Conservation (phyloP, 371 early-diverging fungal species). For the Chytridium lagenaria region DNA sequence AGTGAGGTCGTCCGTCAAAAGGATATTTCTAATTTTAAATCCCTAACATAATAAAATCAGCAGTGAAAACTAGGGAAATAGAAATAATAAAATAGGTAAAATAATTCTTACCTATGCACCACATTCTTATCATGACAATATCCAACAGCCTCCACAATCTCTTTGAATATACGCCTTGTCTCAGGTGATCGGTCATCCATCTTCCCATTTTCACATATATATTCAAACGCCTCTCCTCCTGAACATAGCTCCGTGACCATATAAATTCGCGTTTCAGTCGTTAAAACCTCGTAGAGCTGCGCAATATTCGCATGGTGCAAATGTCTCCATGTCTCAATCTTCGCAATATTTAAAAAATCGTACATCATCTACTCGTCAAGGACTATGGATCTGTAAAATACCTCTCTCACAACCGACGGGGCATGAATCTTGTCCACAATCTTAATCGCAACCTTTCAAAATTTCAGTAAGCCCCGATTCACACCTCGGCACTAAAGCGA, state of each 20-base stretch:
- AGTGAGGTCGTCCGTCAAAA: slow-evolving; percentile 73
- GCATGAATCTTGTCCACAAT: slow-evolving; percentile 84
- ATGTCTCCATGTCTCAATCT: slow-evolving; percentile 84
- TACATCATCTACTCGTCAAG: not conserved
- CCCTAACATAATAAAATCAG: slow-evolving; percentile 51
- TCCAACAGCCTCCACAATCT: slow-evolving; percentile 75
- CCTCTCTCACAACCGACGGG: slow-evolving; percentile 74
- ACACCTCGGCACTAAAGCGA: not conserved
- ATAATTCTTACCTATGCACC: slow-evolving; percentile 70
- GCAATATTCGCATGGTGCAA: slow-evolving; percentile 86
- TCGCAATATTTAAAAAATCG: not conserved
- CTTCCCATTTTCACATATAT: slow-evolving; percentile 64
- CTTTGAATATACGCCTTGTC: slow-evolving; percentile 71
- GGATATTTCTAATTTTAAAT: slow-evolving; percentile 85
- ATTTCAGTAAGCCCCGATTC: slow-evolving; percentile 8
- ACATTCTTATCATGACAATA: slow-evolving; percentile 79
- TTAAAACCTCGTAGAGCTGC: slow-evolving; percentile 83
- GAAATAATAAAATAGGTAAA: slow-evolving; percentile 18
- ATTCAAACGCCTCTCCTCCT: slow-evolving; percentile 78
- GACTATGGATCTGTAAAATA: slow-evolving; percentile 7
- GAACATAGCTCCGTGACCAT: slow-evolving; percentile 81
- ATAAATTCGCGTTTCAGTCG: slow-evolving; percentile 80
- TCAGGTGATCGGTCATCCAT: slow-evolving; percentile 57
- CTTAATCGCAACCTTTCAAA: slow-evolving; percentile 77
- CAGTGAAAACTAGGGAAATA: slow-evolving; percentile 15